A percentile compares a stretch with the other conserved stretches of the same genome.
These are phyloP conservation scores for Phytopythium ostracodes DNA, from an alignment of 352 stramenopile species.

Conservation along the genomic window DNA sequence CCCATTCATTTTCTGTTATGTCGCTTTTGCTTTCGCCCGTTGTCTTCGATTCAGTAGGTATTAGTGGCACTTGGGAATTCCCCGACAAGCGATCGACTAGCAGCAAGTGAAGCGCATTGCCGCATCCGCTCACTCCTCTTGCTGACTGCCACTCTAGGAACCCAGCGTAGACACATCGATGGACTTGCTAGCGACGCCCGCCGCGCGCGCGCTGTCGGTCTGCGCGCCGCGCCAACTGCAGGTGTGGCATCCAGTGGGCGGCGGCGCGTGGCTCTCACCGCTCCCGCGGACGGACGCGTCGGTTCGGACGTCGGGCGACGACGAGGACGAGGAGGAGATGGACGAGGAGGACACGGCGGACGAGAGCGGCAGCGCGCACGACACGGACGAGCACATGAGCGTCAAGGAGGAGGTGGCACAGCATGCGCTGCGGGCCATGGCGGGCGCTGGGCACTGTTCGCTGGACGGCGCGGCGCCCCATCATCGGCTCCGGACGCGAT, in stretches of 20 bases:
- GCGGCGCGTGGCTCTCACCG: neutral
- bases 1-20: too few relatives aligned
- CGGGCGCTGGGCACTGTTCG: neutral
- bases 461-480: neutral
- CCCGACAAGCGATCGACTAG: neutral
- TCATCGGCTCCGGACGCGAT: neutral
- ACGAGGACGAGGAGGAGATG: constrained; percentile 7
- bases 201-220: neutral
- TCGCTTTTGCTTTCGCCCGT: too few relatives aligned
- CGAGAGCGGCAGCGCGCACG: constrained; percentile 5
- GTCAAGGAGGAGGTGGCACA: constrained; percentile 7
- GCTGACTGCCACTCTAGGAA: neutral
- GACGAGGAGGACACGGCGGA: constrained; percentile 7
- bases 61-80: constrained; percentile 2
- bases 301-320: constrained; percentile 1
- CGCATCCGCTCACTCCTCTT: neutral
- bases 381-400: neutral
- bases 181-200: constrained; percentile 5
- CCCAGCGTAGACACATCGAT: neutral
- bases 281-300: neutral
- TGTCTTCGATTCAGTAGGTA: constrained; percentile 1
- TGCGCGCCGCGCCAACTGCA: neutral
- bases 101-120: neutral
- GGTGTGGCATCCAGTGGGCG: neutral
- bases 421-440: constrained; percentile 3